Evolutionary conservation across 139 green algal species (phyloP), one percentile per base, ranked within the genome.

Genomic region (Choricystis sp.): DNA sequence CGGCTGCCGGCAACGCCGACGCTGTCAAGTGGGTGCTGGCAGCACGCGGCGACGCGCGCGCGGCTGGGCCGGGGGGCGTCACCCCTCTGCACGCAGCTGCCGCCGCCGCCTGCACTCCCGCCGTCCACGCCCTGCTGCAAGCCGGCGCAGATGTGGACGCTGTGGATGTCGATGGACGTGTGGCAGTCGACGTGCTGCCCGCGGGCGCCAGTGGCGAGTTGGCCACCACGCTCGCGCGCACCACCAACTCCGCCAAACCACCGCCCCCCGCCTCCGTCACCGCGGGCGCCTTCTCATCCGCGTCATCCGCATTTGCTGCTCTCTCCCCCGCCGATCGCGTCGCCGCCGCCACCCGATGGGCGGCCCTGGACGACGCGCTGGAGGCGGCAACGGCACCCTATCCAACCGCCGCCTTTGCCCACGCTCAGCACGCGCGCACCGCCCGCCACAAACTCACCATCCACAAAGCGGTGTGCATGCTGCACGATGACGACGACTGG

Each of bases 401-500:
- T 2, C 25, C 22, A 56, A 19, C 29, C 28, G 2, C 2, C 1
- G 2, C 1, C 22, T 29, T 26, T 4, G 21, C 21, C 56, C 24
- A 14, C 16, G 23, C 23, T 9, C 23, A 9, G 56, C 14, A 59
- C 23, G 56, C 56, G 22, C 29, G 48, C n/a, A 23, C 49, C 59
- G 49, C 28, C 19, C 2, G 26, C 59, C 26, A 56, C n/a, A 16
- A 9, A 9, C 40, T 9, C 9, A 16, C 40, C 40, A 16, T 52
- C 40, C 9, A 9, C 40, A 52, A 25, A 3, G 76, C 76, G 0
- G 31, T 83, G 3, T 59, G 66, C 1, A 71, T 68, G 1, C 59
- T 83, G 66, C 74, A 78, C 1, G 59, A 63, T 0, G 79, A 85
- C 59, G 74, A 79, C 40, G 64, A 77, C 22, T 85, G 83, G 52